phyloP scores from a whole-genome alignment of 768 basidiomycete species.

The Cystobasidium tubakii region DNA sequence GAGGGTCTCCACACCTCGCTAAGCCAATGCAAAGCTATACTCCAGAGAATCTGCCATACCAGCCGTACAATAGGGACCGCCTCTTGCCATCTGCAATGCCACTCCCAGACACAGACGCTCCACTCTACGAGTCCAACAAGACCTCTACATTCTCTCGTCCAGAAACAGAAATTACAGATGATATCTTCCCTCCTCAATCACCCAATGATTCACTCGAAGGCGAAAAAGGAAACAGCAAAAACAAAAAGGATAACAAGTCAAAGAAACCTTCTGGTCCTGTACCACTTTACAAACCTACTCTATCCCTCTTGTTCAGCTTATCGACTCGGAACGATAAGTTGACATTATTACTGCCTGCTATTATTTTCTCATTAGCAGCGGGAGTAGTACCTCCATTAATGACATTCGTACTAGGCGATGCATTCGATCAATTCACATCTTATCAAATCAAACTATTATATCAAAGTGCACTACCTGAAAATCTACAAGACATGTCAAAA shows the following conservation, averaged over 20 bases:
- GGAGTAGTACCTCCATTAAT: constrained; percentile 77
- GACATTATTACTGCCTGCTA: constrained; percentile 61
- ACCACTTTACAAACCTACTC: constrained; percentile 31
- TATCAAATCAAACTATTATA: constrained; percentile 52
- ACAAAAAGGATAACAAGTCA: background rate
- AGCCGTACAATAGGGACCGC: background rate
- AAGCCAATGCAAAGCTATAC: background rate
- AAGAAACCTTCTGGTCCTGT: constrained; percentile 17
- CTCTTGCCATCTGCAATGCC: constrained; percentile 28
- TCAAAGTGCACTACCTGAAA: constrained; percentile 38
- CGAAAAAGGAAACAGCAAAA: background rate
- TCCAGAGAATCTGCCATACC: background rate
- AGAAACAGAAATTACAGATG: background rate
- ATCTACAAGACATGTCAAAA: background rate
- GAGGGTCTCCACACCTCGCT: background rate
- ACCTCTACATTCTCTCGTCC: background rate
- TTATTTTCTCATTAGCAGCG: constrained; percentile 59
- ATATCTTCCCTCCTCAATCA: constrained; percentile 15
- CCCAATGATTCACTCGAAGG: constrained; percentile 9
- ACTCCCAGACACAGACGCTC: background rate
- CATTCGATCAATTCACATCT: constrained; percentile 65
- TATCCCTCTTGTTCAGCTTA: constrained; percentile 32
- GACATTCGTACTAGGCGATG: constrained; percentile 71
- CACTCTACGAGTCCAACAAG: constrained; percentile 2
- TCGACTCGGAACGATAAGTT: constrained; percentile 52